Evolutionary conservation across 2,329 filamentous ascomycete genomes (phyloP), one percentile per base, ranked within the genome.

Genomic region (Gremmenia infestans): DNA sequence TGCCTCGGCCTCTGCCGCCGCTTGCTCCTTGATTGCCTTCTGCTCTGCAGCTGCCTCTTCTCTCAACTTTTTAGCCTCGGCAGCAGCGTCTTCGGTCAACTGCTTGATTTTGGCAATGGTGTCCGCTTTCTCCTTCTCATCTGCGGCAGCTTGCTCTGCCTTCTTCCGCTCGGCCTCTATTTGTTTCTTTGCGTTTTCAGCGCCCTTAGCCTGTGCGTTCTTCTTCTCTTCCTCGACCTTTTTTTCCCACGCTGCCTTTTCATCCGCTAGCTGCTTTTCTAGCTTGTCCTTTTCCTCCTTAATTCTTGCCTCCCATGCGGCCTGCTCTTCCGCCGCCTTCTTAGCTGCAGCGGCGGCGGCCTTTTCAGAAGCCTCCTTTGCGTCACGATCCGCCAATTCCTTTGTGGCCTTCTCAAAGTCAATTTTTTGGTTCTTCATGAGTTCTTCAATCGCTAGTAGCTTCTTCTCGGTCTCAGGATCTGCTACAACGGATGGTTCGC

Each of bases 361-460:
- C 9, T 51, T 51, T 9, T 22, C 49, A 78, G 74, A 69, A 76
- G 72, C 59, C 73, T 72, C 50, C 64, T 69, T 48, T 68, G 73
- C 71, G 6, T 75, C 71, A 50, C 80, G 53, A 75, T 77, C 58
- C 71, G 73, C 60, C 68, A 73, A 35, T 73, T 75, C 54, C 77
- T 55, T 50, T 22, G 19, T 36, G 25, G 54, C 56, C 25, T 53
- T 72, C 19, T 74, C 73, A 2, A 71, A 72, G 59, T 80, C 75
- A 45, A 81, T 74, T 5, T 72, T 70, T 7, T 76, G 75, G 17
- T 45, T 50, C 35, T 54, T 55, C 55, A 78, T 76, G 54, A 89
- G 71, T 64, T 86, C 78, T 59, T 81, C 77, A 60, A 85, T 79
- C 59, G 87, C 77, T n/a, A 74, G 75, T 59, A 85, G 74, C 63